Evolutionary conservation across 1,284 basidiomycete species (phyloP).

Genomic region (Ustilago nuda): DNA sequence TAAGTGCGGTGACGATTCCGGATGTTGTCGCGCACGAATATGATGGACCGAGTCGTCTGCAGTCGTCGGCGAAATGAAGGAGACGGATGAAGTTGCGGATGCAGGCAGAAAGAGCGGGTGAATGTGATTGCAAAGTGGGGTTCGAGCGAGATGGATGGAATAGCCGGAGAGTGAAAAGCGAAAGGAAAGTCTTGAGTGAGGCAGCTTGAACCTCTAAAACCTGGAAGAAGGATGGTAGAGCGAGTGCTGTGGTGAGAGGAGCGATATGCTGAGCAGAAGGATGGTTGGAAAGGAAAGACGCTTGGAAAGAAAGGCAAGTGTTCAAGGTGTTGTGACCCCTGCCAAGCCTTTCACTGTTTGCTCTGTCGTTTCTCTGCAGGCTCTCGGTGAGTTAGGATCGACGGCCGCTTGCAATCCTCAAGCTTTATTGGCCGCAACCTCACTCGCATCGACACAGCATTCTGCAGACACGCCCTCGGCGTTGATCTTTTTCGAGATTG

Average conservation of each 20-base stretch:
- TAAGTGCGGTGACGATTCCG: neutral
- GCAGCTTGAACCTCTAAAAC: neutral
- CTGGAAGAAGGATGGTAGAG: neutral
- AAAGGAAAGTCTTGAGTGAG: neutral
- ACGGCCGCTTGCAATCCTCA: neutral
- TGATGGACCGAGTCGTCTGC: neutral
- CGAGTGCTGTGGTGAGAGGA: neutral
- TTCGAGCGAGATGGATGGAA: neutral
- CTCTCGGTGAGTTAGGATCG: constrained; percentile 10
- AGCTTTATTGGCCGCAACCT: neutral
- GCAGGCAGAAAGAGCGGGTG: neutral
- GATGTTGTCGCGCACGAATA: neutral
- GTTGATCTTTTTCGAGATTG: constrained; percentile 6
- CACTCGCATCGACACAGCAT: neutral
- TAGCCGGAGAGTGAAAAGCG: neutral
- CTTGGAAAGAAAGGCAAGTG: constrained; percentile 4
- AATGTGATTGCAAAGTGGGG: neutral
- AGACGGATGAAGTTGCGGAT: neutral
- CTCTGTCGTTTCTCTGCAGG: neutral
- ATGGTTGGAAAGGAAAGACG: neutral
- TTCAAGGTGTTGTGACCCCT: neutral
- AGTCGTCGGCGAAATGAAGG: neutral
- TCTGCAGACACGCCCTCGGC: constrained; percentile 10
- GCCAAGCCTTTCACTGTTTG: constrained; percentile 1
- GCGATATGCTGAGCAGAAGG: neutral